Base-by-base conservation (phyloP, 2,329 filamentous ascomycete species). In the Blumeriella jaapii region DNA sequence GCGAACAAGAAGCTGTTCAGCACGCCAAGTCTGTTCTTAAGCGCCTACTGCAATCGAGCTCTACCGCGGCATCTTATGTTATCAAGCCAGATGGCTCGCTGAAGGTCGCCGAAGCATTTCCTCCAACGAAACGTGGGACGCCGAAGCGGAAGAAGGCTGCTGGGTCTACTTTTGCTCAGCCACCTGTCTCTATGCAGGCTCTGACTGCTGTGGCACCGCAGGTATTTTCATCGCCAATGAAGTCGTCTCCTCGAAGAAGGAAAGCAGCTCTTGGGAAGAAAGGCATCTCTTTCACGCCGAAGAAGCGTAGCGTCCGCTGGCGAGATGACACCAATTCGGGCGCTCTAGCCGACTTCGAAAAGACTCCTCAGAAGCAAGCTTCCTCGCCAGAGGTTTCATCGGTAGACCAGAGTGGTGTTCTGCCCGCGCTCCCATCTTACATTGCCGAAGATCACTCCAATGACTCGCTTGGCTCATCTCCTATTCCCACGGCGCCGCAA, bases 251-350 rank as follows among this genome's bases (percentile, higher is more conserved):
- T n/a, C 74, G 82, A 45, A 74, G 86, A 50, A 77, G 83, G 45
- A 91, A 82, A 62, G 54, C 68, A n/a, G 52, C 58, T 36, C 57
- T 59, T 6, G 74, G 59, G 51, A 78, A 67, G 57, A 94, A 93
- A 60, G 74, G 76, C 9, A 67, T 94, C 31, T 72, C 74, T 18
- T 93, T 93, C 53, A 86, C 85, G 1, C 85, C 86, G 42, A 93
- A 83, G 60, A 77, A 82, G 60, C 74, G 87, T 41, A 78, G 71
- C 29, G 89, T 98, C 5, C 74, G 89, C 45, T 98, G 91, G 91
- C 78, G 84, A 39, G 86, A 93, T 51, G 91, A 96, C 50, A 84
- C 79, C 2, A 81, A 93, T 53, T 76, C 89, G 33, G 87, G 86
- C 15, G 78, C 79, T 1, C 63, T 96, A 37, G 86, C 82, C 8